Evolutionary conservation across 2,329 filamentous ascomycete genomes (phyloP).

Genomic region (Microdochium nivale): DNA sequence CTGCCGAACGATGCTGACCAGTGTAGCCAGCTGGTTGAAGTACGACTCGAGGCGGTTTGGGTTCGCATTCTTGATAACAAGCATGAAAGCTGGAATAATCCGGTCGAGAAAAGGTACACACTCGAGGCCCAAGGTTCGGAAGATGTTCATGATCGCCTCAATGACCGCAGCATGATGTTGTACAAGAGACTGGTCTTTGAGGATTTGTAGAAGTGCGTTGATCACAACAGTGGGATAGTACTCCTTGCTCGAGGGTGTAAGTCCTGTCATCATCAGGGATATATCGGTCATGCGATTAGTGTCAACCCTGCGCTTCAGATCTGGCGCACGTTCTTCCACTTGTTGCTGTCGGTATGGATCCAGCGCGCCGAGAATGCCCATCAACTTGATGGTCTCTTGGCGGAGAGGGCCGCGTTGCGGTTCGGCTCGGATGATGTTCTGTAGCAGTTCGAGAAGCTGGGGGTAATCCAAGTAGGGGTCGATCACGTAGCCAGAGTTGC

Average conservation of each 20-base stretch:
- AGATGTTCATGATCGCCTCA: slow-evolving; percentile 98
- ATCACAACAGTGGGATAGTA: slow-evolving; percentile 98
- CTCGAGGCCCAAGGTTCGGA: slow-evolving; percentile 89
- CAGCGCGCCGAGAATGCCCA: slow-evolving; percentile 89
- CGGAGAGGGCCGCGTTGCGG: slow-evolving; percentile 72
- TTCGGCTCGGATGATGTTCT: slow-evolving; percentile 90
- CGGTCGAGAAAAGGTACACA: slow-evolving; percentile 91
- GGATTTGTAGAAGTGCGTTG: slow-evolving; percentile 83
- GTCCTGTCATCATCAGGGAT: slow-evolving; percentile 92
- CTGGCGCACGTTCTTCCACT: slow-evolving; percentile 81
- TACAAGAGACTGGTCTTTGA: slow-evolving; percentile 82
- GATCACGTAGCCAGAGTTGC: slow-evolving; percentile 96
- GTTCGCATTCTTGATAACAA: slow-evolving; percentile 77
- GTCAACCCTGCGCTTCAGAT: slow-evolving; percentile 61
- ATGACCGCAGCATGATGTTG: slow-evolving; percentile 92
- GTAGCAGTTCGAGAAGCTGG: slow-evolving; percentile 82
- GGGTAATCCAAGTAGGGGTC: slow-evolving; percentile 93
- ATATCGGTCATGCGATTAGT: slow-evolving; percentile 75
- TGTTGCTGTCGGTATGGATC: slow-evolving; percentile 95
- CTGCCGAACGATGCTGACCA: slow-evolving; percentile 92
- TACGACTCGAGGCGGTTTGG: slow-evolving; percentile 81
- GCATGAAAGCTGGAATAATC: slow-evolving; percentile 88
- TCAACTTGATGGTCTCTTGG: slow-evolving; percentile 91
- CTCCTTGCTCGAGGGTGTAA: slow-evolving; percentile 94
- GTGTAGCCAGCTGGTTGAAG: slow-evolving; percentile 88